Conservation (phyloP, 2,329 filamentous ascomycete genomes). For the Calonectria leucothoes region DNA sequence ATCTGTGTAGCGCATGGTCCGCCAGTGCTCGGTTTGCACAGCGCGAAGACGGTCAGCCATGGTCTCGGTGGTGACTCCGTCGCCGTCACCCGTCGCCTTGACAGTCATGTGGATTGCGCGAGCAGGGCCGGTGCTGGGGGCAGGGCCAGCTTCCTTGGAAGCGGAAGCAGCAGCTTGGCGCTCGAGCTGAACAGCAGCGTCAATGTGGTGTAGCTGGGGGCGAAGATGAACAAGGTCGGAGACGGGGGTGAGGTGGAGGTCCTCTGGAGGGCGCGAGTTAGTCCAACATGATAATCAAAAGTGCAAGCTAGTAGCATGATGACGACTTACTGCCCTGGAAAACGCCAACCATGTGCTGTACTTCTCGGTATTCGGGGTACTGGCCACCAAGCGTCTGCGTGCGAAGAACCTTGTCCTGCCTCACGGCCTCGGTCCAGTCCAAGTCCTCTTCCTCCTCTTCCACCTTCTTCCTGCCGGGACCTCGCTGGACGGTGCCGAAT, state of each 20-base stretch:
- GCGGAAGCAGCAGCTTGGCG: conserved; percentile 54
- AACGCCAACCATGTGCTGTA: conserved; percentile 92
- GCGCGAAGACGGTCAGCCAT: conserved; percentile 80
- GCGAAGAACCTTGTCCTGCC: conserved; percentile 77
- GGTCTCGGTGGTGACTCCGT: conserved; percentile 73
- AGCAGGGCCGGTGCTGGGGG: conserved; percentile 61
- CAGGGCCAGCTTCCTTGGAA: conserved; percentile 48
- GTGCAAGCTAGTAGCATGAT: not conserved
- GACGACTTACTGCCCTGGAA: conserved; percentile 83
- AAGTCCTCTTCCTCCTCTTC: conserved; percentile 60
- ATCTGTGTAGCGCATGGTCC: conserved; percentile 81
- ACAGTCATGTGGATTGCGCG: conserved; percentile 89
- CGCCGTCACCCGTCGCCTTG: conserved; percentile 78
- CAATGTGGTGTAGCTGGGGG: conserved; percentile 92
- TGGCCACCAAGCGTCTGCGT: conserved; percentile 90
- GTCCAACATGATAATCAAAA: not conserved
- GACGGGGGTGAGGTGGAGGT: conserved; percentile 87
- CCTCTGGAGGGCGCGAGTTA: conserved; percentile 62
- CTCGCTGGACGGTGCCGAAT: conserved; percentile 62
- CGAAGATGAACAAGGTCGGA: conserved; percentile 88
- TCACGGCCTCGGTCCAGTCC: conserved; percentile 76
- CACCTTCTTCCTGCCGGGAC: conserved; percentile 50
- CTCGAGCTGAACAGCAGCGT: conserved; percentile 82
- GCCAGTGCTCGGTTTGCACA: conserved; percentile 88
- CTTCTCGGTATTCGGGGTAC: conserved; percentile 75